phyloP scores from a whole-genome alignment of 1,284 basidiomycete species.

The Retiboletus flavoniger region DNA sequence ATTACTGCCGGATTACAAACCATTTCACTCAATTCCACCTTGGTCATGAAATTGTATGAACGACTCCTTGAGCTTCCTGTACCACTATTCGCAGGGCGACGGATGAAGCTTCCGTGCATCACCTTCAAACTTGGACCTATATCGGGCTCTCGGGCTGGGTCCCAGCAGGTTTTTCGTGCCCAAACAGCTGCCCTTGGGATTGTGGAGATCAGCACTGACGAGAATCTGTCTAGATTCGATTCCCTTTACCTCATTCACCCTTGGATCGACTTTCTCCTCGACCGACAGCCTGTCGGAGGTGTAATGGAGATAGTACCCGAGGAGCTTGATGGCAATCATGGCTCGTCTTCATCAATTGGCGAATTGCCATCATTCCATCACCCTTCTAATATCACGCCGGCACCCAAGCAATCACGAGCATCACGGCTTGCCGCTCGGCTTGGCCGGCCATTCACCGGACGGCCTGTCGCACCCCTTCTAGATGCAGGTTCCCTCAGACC shows the following conservation, averaged over 20 bases:
- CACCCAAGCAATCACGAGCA: too few species aligned
- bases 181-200: neutral
- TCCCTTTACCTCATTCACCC: slow-evolving; percentile 2
- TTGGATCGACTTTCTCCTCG: slow-evolving; percentile 2
- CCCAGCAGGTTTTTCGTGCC: neutral
- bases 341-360: too few species aligned
- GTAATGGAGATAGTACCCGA: too few species aligned
- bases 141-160: neutral
- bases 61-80: neutral
- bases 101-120: slow-evolving; percentile 9
- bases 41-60: slow-evolving; percentile 1
- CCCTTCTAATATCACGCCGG: too few species aligned
- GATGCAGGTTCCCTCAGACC: too few species aligned
- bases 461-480: too few species aligned
- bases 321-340: too few species aligned
- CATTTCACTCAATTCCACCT: neutral
- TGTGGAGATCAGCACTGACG: neutral
- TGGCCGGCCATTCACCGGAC: too few species aligned
- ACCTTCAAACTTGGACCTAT: slow-evolving; percentile 5
- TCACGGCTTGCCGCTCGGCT: too few species aligned
- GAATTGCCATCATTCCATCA: too few species aligned
- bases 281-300: neutral
- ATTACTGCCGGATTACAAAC: neutral
- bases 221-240: neutral
- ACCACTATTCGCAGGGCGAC: neutral